Percentiles rank a stretch among this genome's conserved stretches.
phyloP scores from a whole-genome alignment of 495 filamentous ascomycete species.

The Penicillium steckii region DNA sequence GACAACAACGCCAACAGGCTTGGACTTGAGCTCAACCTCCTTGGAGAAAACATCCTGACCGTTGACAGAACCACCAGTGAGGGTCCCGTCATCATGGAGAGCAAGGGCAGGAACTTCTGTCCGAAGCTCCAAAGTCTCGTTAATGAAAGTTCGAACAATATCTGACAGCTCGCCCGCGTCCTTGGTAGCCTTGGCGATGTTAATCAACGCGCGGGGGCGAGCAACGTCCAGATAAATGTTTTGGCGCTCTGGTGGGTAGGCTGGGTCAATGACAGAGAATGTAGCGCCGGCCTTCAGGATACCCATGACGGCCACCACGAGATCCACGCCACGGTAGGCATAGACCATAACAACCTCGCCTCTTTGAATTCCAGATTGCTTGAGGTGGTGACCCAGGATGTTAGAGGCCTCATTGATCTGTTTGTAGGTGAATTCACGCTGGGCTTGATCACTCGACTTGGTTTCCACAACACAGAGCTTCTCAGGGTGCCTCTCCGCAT shows the following conservation, averaged over 20 bases:
- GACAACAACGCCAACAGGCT: conserved; percentile 72
- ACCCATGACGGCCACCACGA: conserved; percentile 54
- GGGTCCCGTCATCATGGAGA: conserved; percentile 69
- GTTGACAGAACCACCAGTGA: conserved; percentile 64
- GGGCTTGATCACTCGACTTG: conserved; percentile 54
- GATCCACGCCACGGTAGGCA: conserved; percentile 66
- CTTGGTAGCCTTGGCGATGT: conserved; percentile 74
- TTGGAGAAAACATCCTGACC: conserved; percentile 66
- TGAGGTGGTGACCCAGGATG: conserved; percentile 73
- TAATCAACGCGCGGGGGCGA: conserved; percentile 72
- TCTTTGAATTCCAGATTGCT: conserved; percentile 66
- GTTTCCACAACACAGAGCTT: conserved; percentile 84
- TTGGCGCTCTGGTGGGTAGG: conserved; percentile 85
- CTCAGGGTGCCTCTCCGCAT: conserved; percentile 72
- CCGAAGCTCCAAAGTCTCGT: conserved; percentile 68
- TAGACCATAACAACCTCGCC: conserved; percentile 96
- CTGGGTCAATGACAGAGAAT: conserved; percentile 74
- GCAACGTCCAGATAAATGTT: conserved; percentile 91
- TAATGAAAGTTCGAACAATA: conserved; percentile 71
- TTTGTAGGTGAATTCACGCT: conserved; percentile 76
- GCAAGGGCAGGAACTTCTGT: conserved; percentile 75
- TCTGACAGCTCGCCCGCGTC: conserved; percentile 71
- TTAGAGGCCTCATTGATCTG: conserved; percentile 89
- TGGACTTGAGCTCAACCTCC: conserved; percentile 49
- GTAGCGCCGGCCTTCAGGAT: conserved; percentile 52